Evolutionary conservation across 805 yeast genomes (phyloP), one percentile per base, ranked within the genome.

Genomic region (Saccharomyces paradoxus): DNA sequence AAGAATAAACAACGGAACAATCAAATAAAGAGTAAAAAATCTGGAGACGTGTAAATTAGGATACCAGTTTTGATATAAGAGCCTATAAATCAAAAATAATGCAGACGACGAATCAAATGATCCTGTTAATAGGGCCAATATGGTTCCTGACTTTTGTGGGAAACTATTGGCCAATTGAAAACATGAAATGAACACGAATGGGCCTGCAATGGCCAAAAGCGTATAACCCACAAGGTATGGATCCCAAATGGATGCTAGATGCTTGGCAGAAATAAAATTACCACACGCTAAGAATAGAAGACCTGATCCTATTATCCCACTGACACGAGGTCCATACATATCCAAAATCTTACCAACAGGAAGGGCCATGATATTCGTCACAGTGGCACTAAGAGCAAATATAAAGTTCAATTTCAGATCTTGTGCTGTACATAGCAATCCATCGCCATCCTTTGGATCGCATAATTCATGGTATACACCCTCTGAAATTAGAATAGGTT

Each of bases 81-180:
- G 56, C 61, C 96, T 74, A 73, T 90, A 92, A 10, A 80, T 61
- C 61, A 89, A 74, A 65, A 91, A 91, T 49, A 91, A 77, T 0
- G 96, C 97, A n/a, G 95, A 83, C 1, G 96, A 87, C 0, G 96
- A 79, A 69, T 92, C 97, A 66, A 91, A 90, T 0, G 96, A 90
- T n/a, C 97, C 97, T 0, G 97, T 89, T 51, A 91, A 72, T 17
- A 89, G 70, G 0, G 97, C 96, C 60, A 90, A 72, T 22, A 90
- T 77, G 49, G 87, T 77, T 0, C 97, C 97, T 3, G 96, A 86
- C 62, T 81, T 81, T 46, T 80, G 79, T 1, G 96, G 96, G 71
- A 90, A 88, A 28, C 87, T 80, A 67, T 90, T 91, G 6, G 97
- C 87, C 67, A 91, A 75, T 65, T 91, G 97, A 77, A 91, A 90